phyloP scores from a whole-genome alignment of 495 filamentous ascomycete species.

The Pseudomonodictys pantanalensis region DNA sequence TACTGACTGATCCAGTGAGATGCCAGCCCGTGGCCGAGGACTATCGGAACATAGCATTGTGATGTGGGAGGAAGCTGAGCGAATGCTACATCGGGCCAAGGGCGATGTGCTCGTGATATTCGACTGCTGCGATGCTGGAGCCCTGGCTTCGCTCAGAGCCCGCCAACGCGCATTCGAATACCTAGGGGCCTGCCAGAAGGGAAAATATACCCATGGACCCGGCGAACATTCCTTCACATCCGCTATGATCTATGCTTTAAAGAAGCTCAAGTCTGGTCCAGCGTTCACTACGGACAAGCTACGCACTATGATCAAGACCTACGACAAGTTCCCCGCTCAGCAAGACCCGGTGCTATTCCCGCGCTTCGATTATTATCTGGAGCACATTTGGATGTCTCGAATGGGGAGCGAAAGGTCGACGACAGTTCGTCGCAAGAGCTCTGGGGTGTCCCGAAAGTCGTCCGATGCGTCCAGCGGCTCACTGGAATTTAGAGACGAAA shows the following conservation, averaged over 20 bases:
- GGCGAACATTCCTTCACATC: not conserved
- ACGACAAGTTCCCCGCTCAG: not conserved
- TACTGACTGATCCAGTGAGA: too few relatives aligned
- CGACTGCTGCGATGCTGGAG: not conserved
- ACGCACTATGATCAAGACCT: not conserved
- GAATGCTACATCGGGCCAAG: not conserved
- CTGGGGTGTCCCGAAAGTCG: not conserved
- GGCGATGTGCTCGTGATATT: not conserved
- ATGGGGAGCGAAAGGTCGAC: not conserved
- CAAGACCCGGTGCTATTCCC: not conserved
- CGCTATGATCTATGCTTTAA: not conserved
- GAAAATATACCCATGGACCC: not conserved
- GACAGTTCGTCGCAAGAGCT: not conserved
- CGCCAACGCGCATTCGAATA: not conserved
- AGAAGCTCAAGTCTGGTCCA: not conserved
- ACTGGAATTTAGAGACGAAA: not conserved
- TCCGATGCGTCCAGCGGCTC: not conserved
- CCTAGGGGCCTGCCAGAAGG: not conserved
- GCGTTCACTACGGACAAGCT: not conserved
- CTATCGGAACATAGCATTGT: not conserved
- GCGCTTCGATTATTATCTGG: not conserved
- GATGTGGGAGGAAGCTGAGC: not conserved
- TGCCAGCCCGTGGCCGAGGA: too few relatives aligned
- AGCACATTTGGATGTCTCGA: not conserved
- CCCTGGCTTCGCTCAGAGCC: not conserved